Percentiles rank a stretch among this genome's conserved stretches.
Conservation (phyloP, 495 filamentous ascomycete species). For the Aspergillus saccharolyticus region DNA sequence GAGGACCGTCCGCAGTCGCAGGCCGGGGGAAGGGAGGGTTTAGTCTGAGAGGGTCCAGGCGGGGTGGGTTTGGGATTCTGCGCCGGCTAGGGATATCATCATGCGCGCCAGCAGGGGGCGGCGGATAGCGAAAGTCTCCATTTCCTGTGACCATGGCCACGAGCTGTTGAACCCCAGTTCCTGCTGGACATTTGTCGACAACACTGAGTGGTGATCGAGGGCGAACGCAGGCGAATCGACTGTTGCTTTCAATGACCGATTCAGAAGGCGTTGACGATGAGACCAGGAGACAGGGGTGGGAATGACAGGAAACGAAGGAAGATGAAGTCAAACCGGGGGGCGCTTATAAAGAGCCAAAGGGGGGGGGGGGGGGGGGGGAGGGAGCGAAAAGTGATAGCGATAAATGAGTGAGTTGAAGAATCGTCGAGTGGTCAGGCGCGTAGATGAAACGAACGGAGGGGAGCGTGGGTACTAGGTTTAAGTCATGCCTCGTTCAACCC, state of each 20-base stretch:
- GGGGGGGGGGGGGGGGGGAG: no score
- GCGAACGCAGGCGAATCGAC: constrained; percentile 8
- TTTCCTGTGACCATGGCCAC: constrained; percentile 51
- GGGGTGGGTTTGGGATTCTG: constrained; percentile 30
- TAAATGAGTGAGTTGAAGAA: constrained; percentile 19
- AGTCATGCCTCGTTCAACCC: constrained; percentile 5
- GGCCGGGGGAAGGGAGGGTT: constrained; percentile 30
- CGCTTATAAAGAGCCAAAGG: constrained; percentile 1
- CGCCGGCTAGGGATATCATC: constrained; percentile 33
- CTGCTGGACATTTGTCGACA: constrained; percentile 44
- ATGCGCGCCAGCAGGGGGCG: constrained; percentile 30
- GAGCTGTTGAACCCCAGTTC: constrained; percentile 35
- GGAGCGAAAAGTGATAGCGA: background rate
- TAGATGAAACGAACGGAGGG: constrained; percentile 14
- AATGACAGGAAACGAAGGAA: constrained; percentile 8
- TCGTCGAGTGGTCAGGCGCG: constrained; percentile 8
- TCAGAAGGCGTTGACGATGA: background rate
- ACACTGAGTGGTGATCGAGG: constrained; percentile 4
- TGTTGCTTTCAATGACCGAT: background rate
- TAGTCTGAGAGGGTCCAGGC: constrained; percentile 31
- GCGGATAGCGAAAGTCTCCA: constrained; percentile 37
- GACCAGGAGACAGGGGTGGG: background rate
- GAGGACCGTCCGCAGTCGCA: constrained; percentile 18
- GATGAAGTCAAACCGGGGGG: constrained; percentile 4
- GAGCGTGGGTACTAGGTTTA: constrained; percentile 4